Base-by-base conservation (phyloP, 805 yeast genomes). In the Candida coleopterorum region DNA sequence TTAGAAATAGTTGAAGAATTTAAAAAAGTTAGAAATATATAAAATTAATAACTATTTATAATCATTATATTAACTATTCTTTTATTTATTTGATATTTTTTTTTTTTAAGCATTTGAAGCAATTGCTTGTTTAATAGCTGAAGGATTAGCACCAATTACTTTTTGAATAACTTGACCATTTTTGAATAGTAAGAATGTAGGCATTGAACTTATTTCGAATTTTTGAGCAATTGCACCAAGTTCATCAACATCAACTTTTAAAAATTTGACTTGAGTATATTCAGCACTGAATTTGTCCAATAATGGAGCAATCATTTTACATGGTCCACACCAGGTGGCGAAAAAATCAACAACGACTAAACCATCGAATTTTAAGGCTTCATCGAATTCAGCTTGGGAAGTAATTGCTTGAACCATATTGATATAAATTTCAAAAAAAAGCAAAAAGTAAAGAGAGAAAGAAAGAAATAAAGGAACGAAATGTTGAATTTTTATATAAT, bases 291-390 rank as follows among this genome's bases (percentile, higher is more conserved):
- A 81, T 62, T 83, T 82, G 58, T 89, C 95, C 51, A 90, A 69
- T 69, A 86, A 70, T 52, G 98, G 98, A 38, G 96, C 89, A 66
- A 93, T 83, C 79, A 85, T 85, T 76, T 90, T 93, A 75, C 98
- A 90, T 44, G 98, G 97, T 51, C 97, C 97, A 68, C 98, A 90
- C 97, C 97, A 93, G 44, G 89, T 79, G 53, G 97, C 97, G 58
- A 77, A 89, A 72, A 90, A 93, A 72, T 93, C 97, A 50, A 93
- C 86, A 50, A 93, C 89, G 50, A 87, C 89, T 56, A 87, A 72
- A 52, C 83, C 85, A 48, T 75, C 76, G 53, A 70, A 71, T 40
- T 63, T 50, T 55, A 82, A 74, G 47, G 80, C 82, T 41, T 71
- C 68, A 37, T 75, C 67, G 74, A 89, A 90, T 60, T 88, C 89